Evolutionary conservation across 169 alveolate genomes (phyloP).

Genomic region (Cryptosporidium bovis): DNA sequence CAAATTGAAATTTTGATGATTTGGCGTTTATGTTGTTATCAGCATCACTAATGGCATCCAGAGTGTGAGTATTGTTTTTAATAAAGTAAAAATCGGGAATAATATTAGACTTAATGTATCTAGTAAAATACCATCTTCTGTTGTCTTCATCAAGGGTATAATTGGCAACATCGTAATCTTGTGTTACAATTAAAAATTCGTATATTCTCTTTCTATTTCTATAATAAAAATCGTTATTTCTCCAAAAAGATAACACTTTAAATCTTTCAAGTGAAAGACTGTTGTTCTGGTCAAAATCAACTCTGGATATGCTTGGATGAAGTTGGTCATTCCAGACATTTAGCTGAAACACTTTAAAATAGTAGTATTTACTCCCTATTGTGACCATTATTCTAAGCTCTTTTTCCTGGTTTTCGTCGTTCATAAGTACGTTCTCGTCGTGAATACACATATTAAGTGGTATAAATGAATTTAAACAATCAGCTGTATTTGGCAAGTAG

Average conservation of each 20-base stretch:
- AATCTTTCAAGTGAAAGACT: neutral
- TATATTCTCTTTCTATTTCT: neutral
- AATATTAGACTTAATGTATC: neutral
- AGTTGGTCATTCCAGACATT: conserved; percentile 51
- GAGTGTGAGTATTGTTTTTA: no score
- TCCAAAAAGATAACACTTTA: conserved; percentile 2
- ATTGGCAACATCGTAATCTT: conserved; percentile 13
- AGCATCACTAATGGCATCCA: neutral
- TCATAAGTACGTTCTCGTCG: neutral
- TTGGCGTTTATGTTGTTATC: neutral
- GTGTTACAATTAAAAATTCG: neutral
- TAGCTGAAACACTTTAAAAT: conserved; percentile 29
- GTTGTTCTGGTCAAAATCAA: neutral
- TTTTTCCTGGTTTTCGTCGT: conserved; percentile 24
- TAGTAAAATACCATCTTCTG: conserved; percentile 17
- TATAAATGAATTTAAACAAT: conserved; percentile 1
- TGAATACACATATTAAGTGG: conserved; percentile 54
- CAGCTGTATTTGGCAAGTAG: neutral
- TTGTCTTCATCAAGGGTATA: conserved; percentile 15
- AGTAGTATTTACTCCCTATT: neutral
- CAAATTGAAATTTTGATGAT: neutral
- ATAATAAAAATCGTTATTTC: neutral
- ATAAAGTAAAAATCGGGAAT: neutral
- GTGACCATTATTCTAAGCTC: conserved; percentile 1
- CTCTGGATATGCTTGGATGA: neutral